Percentiles rank a stretch among this genome's conserved stretches.
phyloP scores from a whole-genome alignment of 306 rosid species.

The Aeschynomene evenia region DNA sequence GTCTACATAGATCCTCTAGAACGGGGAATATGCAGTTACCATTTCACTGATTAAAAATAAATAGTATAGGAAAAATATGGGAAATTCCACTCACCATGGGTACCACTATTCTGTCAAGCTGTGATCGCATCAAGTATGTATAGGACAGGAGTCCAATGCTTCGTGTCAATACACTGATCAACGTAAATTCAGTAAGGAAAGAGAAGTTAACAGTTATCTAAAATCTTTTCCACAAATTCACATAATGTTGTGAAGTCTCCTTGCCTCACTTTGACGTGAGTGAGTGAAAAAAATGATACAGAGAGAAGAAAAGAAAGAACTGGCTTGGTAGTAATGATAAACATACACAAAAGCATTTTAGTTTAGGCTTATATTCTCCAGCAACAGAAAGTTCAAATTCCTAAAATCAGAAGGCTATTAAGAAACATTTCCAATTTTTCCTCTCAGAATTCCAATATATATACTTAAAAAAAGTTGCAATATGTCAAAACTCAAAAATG shows the following conservation, averaged over 20 bases:
- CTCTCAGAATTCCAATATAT: background rate
- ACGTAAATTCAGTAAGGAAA: slow-evolving; percentile 14
- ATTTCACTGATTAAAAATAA: background rate
- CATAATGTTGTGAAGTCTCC: background rate
- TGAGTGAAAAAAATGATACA: background rate
- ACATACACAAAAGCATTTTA: background rate
- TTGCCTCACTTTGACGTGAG: background rate
- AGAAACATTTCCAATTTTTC: slow-evolving; percentile 10
- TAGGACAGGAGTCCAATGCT: slow-evolving; percentile 92
- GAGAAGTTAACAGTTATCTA: background rate
- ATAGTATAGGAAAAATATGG: slow-evolving; percentile 1
- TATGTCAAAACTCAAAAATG: background rate
- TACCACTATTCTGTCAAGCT: slow-evolving; percentile 74
- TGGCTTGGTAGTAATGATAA: background rate
- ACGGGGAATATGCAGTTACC: background rate
- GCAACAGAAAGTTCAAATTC: slow-evolving; percentile 13
- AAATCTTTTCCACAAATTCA: background rate
- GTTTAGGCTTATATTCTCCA: background rate
- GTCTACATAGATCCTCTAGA: background rate
- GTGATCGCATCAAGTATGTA: slow-evolving; percentile 62
- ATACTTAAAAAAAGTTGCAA: background rate
- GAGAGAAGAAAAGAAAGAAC: background rate
- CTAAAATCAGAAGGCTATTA: background rate
- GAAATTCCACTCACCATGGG: slow-evolving; percentile 76
- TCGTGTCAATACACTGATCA: slow-evolving; percentile 63